Conservation (phyloP, 805 yeast genomes). For the Millerozyma miso region DNA sequence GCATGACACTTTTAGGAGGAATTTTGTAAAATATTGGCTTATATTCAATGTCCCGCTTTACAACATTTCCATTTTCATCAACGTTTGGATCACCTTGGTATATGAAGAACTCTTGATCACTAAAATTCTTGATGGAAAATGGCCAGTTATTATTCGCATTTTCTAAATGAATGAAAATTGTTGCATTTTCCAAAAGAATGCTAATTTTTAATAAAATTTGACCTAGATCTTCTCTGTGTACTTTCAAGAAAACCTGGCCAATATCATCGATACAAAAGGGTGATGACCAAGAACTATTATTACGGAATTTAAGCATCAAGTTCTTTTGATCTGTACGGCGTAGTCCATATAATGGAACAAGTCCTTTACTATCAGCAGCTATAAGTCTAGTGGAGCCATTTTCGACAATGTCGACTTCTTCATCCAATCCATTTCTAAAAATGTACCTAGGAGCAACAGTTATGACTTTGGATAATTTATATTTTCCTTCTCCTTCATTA, state of each 20-base stretch:
- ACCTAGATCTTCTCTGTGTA: conserved; percentile 58
- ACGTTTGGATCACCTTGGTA: conserved; percentile 78
- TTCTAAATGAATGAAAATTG: conserved; percentile 70
- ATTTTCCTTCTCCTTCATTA: conserved; percentile 82
- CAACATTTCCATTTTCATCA: conserved; percentile 59
- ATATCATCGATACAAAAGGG: conserved; percentile 82
- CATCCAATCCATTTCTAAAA: conserved; percentile 56
- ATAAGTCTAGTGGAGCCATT: conserved; percentile 56
- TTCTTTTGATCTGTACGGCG: conserved; percentile 56
- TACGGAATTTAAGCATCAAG: conserved; percentile 54
- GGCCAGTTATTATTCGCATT: conserved; percentile 88
- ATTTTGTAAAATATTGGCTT: conserved; percentile 76
- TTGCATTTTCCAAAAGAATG: conserved; percentile 72
- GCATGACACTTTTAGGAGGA: conserved; percentile 93
- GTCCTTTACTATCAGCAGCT: conserved; percentile 42
- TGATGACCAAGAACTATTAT: conserved; percentile 72
- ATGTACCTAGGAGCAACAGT: conserved; percentile 81
- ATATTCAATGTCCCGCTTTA: conserved; percentile 50
- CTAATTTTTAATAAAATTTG: conserved; percentile 71
- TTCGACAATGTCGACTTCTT: conserved; percentile 58
- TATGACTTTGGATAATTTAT: conserved; percentile 70
- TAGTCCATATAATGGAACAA: conserved; percentile 62
- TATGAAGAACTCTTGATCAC: conserved; percentile 78
- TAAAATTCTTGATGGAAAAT: conserved; percentile 82
- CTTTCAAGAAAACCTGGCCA: conserved; percentile 75